Base-by-base conservation (phyloP, 2,329 filamentous ascomycete genomes). In the Alternaria sp. region DNA sequence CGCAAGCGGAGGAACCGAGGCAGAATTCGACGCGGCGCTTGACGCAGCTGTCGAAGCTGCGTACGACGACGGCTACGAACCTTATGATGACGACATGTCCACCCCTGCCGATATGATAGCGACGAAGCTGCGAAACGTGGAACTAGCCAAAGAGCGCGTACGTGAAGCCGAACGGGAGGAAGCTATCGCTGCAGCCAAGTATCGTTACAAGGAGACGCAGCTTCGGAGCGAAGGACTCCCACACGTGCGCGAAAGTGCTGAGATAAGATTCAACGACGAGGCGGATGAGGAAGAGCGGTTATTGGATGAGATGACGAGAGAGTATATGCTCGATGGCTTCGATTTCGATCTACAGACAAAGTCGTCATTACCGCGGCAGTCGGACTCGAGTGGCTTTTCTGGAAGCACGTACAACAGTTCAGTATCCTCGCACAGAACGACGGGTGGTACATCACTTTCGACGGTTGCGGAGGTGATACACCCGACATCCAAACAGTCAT, bases 11-110 rank as follows among this genome's bases (percentile, higher is more conserved):
- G 88, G 86, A 30, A 95, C 92, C 0, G 92, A 96, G 75, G 90
- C 92, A 7, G 94, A 97, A 73, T 97, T 98, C 67, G 94, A 97
- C 78, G 93, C 93, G 8, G 95, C 95, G 4, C 84, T 98, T 43
- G 94, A 98, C 80, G 94, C 94, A 24, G 95, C 95, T 14, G 94
- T 98, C 8, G 95, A 98, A 78, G 94, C 94, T 51, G 95, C 94
- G 5, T 99, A 98, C 76, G 91, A 97, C 75, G 93, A 97, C 64
- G 92, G 92, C 0, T 91, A 93, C 64, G 93, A 97, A 73, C 91
- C 91, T 4, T 88, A 86, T 76, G 80, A 82, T 24, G 79, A 83
- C 28, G 22, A 82, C 61, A 65, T 70, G 24, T 65, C 56, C n/a
- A 46, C 52, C 14, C 48, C 74, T 26, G 66, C 71, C 14, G 75